phyloP scores from a whole-genome alignment of 306 rosid species.

The Adenanthera pavonina region DNA sequence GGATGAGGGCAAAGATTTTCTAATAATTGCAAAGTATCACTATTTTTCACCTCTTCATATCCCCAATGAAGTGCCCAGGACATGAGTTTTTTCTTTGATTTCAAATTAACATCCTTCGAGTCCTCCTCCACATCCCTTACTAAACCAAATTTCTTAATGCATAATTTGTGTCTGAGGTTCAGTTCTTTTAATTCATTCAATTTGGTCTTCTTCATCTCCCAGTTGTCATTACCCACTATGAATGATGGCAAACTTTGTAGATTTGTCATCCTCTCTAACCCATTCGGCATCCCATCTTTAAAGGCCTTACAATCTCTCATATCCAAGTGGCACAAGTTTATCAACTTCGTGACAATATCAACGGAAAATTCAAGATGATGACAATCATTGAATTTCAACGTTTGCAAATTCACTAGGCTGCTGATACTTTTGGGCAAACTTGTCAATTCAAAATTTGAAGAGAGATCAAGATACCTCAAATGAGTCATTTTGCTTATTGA shows the following conservation, averaged over 20 bases:
- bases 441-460: neutral
- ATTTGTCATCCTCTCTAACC: neutral
- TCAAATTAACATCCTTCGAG: neutral
- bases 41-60: neutral
- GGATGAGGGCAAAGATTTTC: constrained; percentile 3
- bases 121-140: neutral
- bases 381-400: neutral
- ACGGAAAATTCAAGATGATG: neutral
- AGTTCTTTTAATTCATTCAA: constrained; percentile 2
- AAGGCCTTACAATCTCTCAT: neutral
- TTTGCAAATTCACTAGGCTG: neutral
- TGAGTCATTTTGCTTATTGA: neutral
- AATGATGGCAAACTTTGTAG: neutral
- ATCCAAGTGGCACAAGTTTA: neutral
- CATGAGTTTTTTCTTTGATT: neutral
- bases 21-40: neutral
- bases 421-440: neutral
- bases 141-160: neutral
- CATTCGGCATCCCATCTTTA: neutral
- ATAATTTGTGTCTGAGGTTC: neutral
- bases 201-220: neutral
- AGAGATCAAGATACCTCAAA: constrained; percentile 29
- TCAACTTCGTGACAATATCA: neutral
- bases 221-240: neutral
- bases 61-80: neutral